Evolutionary conservation across 176 grass and related monocot genomes (phyloP).

Genomic region (Pontederia paniculata): DNA sequence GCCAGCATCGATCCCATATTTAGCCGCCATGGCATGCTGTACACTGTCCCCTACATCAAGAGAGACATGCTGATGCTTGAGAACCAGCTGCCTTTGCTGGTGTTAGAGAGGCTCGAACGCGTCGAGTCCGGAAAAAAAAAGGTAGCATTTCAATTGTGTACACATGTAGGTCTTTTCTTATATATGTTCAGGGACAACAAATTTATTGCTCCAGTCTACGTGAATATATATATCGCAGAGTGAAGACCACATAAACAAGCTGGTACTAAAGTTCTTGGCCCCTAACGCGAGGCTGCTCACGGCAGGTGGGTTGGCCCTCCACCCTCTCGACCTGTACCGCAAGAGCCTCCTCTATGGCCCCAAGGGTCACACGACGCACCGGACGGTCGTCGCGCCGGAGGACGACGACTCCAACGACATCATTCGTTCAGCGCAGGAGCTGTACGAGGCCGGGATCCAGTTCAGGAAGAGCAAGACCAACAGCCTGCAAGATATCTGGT

Average conservation of each 20-base stretch:
- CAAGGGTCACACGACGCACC: too few relatives aligned
- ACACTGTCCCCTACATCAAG: conserved; percentile 14
- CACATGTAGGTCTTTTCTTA: not conserved
- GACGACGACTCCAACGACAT: not conserved
- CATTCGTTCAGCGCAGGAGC: conserved; percentile 4
- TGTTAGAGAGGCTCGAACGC: conserved; percentile 10
- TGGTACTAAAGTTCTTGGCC: conserved; percentile 8
- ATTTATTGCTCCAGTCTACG: too few relatives aligned
- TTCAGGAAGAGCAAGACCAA: not conserved
- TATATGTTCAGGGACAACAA: not conserved
- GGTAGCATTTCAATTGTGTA: not conserved
- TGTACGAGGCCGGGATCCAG: conserved; percentile 10
- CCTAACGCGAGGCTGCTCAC: not conserved
- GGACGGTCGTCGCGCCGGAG: not conserved
- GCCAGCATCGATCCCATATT: conserved; percentile 10
- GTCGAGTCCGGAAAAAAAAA: not conserved
- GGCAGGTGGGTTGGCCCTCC: not conserved
- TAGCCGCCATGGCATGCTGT: not conserved
- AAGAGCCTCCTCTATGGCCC: not conserved
- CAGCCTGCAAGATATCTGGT: conserved; percentile 10
- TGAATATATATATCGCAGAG: not conserved
- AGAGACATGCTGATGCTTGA: conserved; percentile 29
- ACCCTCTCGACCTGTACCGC: conserved; percentile 19
- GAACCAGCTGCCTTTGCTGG: conserved; percentile 27
- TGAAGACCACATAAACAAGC: conserved; percentile 8